Conservation (phyloP, 2,329 filamentous ascomycete genomes). For the Penicillium sp. region DNA sequence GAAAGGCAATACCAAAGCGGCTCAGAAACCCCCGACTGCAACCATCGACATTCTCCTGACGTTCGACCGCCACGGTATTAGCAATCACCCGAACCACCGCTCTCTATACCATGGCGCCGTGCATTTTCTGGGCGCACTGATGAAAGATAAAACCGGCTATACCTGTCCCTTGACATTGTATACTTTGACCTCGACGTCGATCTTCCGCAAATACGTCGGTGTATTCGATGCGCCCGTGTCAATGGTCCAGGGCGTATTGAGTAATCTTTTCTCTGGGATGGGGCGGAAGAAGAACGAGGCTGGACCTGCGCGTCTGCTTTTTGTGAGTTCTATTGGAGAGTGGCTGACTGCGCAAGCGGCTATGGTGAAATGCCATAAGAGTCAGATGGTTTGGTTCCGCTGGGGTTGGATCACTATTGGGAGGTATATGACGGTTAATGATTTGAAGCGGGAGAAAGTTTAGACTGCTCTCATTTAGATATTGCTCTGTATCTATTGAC, state of each 20-base stretch:
- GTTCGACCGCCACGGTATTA: slow-evolving; percentile 78
- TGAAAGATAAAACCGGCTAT: slow-evolving; percentile 58
- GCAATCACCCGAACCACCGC: slow-evolving; percentile 86
- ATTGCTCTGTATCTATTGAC: too few species aligned
- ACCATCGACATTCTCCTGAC: slow-evolving; percentile 79
- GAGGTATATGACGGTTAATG: slow-evolving; percentile 93
- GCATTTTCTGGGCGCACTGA: slow-evolving; percentile 62
- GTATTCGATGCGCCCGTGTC: slow-evolving; percentile 72
- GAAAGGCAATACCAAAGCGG: slow-evolving; percentile 27
- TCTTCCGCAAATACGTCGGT: slow-evolving; percentile 74
- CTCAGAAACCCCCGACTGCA: slow-evolving; percentile 43
- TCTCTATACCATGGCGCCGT: slow-evolving; percentile 78
- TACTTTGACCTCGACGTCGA: slow-evolving; percentile 65
- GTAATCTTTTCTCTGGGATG: slow-evolving; percentile 22
- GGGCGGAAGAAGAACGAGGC: slow-evolving; percentile 15
- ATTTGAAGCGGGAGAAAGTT: slow-evolving; percentile 60
- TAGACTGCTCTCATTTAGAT: too few species aligned
- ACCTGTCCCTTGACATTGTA: slow-evolving; percentile 75
- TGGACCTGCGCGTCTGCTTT: slow-evolving; percentile 55
- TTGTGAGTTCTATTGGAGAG: slow-evolving; percentile 60
- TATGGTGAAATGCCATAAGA: slow-evolving; percentile 85
- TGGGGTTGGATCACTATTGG: slow-evolving; percentile 91
- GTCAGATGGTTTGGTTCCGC: slow-evolving; percentile 98
- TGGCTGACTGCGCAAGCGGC: slow-evolving; percentile 68
- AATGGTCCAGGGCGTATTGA: slow-evolving; percentile 52